phyloP scores from a whole-genome alignment of 345 rosid species.

The Eucalyptus caleyi region DNA sequence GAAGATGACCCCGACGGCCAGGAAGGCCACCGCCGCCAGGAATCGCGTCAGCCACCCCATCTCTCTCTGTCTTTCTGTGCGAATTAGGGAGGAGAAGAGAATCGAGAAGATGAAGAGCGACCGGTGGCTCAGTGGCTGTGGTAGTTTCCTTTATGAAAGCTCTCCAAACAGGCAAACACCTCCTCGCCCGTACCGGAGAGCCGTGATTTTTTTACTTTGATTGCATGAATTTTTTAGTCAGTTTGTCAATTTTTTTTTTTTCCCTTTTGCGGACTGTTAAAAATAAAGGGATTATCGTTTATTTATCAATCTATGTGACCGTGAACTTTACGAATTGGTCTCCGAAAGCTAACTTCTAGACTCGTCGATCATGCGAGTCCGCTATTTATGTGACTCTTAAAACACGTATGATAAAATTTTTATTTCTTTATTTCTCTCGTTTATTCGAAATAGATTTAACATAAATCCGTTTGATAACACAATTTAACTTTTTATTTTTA shows the following conservation, averaged over 20 bases:
- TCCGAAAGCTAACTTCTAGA: neutral
- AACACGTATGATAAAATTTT: fast-evolving
- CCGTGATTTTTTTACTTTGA: neutral
- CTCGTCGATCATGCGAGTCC: fast-evolving
- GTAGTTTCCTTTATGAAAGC: neutral
- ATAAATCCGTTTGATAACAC: fast-evolving
- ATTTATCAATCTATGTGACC: fast-evolving
- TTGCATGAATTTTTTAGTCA: neutral
- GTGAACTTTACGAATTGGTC: neutral
- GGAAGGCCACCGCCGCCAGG: constrained; percentile 52
- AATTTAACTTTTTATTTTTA: too few species aligned
- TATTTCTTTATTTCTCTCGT: too few species aligned
- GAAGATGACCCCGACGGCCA: constrained; percentile 70
- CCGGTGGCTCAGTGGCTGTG: neutral
- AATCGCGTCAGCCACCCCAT: constrained; percentile 90
- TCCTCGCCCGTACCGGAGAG: neutral
- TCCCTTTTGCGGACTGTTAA: neutral
- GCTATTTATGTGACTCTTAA: neutral
- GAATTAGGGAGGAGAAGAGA: neutral
- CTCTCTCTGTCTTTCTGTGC: neutral
- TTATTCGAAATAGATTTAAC: fast-evolving
- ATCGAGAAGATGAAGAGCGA: neutral
- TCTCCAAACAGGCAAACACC: neutral
- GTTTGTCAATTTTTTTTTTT: too few species aligned
- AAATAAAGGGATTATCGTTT: neutral